phyloP scores from a whole-genome alignment of 805 yeast genomes.

The Saccharomyces cerevisiae region DNA sequence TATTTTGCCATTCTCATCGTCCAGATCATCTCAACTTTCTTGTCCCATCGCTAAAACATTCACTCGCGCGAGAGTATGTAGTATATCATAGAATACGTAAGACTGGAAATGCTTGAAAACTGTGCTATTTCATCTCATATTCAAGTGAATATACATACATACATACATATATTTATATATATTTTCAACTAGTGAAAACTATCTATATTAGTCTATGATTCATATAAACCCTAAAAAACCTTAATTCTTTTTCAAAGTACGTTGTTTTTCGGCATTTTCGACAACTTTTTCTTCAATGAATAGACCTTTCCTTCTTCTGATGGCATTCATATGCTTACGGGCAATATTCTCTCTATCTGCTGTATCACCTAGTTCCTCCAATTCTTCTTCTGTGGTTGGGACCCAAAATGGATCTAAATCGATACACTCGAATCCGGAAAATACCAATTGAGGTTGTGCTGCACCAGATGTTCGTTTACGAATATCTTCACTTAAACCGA shows the following conservation, averaged over 20 bases:
- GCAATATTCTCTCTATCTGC: conserved; percentile 93
- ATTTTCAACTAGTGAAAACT: background rate
- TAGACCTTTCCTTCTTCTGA: conserved; percentile 82
- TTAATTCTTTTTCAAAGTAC: conserved; percentile 70
- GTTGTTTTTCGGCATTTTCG: conserved; percentile 87
- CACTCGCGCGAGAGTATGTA: background rate
- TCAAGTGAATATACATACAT: background rate
- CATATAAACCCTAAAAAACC: background rate
- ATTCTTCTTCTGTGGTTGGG: conserved; percentile 93
- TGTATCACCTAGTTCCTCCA: conserved; percentile 85
- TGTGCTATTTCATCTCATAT: background rate
- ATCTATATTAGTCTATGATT: background rate
- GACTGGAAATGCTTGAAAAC: background rate
- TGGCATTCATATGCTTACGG: conserved; percentile 69
- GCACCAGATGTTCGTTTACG: conserved; percentile 92
- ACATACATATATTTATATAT: background rate
- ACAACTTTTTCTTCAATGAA: conserved; percentile 85
- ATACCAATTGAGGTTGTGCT: conserved; percentile 91
- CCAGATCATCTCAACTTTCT: background rate
- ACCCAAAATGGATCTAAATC: conserved; percentile 98
- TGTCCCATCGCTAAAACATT: background rate
- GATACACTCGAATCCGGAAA: conserved; percentile 77
- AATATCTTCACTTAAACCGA: conserved; percentile 93
- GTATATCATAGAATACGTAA: background rate
- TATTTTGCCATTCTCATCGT: background rate